These are phyloP conservation scores for Cryptococcus amylolentus DNA, from an alignment of 1,284 basidiomycete species.

Conservation along the genomic window DNA sequence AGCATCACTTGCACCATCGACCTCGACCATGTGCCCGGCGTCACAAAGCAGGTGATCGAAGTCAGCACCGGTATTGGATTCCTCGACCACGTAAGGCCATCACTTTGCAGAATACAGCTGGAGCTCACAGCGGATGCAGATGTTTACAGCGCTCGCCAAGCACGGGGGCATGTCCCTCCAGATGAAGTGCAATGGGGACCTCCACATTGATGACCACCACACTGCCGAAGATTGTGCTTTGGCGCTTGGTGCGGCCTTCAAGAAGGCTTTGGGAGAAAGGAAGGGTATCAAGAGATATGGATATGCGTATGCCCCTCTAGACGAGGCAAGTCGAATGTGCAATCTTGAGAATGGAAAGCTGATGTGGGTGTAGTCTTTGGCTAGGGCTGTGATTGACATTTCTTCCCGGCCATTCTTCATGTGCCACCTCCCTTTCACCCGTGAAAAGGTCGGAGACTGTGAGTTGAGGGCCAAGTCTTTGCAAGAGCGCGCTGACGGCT, in stretches of 20 bases:
- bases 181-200: constrained; percentile 88
- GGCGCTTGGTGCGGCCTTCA: constrained; percentile 90
- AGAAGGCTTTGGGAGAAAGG: constrained; percentile 89
- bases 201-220: constrained; percentile 99
- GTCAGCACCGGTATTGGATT: constrained; percentile 96
- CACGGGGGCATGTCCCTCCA: constrained; percentile 87
- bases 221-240: constrained; percentile 96
- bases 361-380: constrained; percentile 64
- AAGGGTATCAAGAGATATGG: constrained; percentile 94
- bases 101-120: neutral
- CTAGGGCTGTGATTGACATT: constrained; percentile 94
- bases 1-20: constrained; percentile 76
- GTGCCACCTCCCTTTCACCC: constrained; percentile 79
- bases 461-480: constrained; percentile 24
- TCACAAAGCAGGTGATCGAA: constrained; percentile 69
- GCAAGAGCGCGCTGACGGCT: neutral
- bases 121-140: constrained; percentile 52
- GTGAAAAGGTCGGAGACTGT: constrained; percentile 94
- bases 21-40: constrained; percentile 73
- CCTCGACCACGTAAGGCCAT: constrained; percentile 80
- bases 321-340: constrained; percentile 66
- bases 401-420: constrained; percentile 95
- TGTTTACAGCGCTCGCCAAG: constrained; percentile 92
- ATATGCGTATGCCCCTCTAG: constrained; percentile 92
- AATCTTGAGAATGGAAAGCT: neutral